Evolutionary conservation across 78 protist genomes (phyloP), one percentile per base, ranked within the genome.

Genomic region (Diacronema lutheri): DNA sequence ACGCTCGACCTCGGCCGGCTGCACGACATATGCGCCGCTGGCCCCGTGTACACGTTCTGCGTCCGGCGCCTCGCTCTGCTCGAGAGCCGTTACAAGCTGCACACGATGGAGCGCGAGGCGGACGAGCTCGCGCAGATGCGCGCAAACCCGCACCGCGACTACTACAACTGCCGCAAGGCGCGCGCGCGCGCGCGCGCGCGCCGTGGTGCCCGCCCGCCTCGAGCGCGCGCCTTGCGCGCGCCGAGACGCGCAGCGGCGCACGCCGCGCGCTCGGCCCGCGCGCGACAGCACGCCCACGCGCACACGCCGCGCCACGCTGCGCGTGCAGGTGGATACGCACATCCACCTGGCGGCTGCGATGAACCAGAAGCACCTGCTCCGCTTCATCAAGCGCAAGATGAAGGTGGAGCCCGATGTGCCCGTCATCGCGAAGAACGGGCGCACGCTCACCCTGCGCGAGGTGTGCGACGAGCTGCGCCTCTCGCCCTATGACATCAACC

Each of bases 251-350:
- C 56, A 10, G 56, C 56, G 20, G 56, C 56, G 56, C 56, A 10
- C 4, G 20, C 56, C 56, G 56, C n/a, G n/a, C n/a, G n/a, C n/a
- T n/a, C n/a, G n/a, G n/a, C n/a, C n/a, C n/a, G n/a, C n/a, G n/a
- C n/a, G n/a, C n/a, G n/a, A n/a, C n/a, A n/a, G n/a, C n/a, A n/a
- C n/a, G n/a, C n/a, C n/a, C n/a, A n/a, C n/a, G n/a, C n/a, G n/a
- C n/a, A n/a, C n/a, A n/a, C n/a, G 56, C 56, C 56, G 10, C 56
- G 20, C 56, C 56, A 46, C 71, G 38, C 41, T 5, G 29, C 41
- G 11, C 57, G n/a, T n/a, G 77, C 81, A 88, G 87, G 99, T 98
- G 35, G 99, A 98, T 91, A 97, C 98, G 33, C 98, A 97, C 89
- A 92, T 98, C n/a, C 99, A 97, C 80, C 94, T 90, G 44, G 77